Base-by-base conservation (phyloP, 176 grass and related monocot species). In the Calamus simplicifolius region DNA sequence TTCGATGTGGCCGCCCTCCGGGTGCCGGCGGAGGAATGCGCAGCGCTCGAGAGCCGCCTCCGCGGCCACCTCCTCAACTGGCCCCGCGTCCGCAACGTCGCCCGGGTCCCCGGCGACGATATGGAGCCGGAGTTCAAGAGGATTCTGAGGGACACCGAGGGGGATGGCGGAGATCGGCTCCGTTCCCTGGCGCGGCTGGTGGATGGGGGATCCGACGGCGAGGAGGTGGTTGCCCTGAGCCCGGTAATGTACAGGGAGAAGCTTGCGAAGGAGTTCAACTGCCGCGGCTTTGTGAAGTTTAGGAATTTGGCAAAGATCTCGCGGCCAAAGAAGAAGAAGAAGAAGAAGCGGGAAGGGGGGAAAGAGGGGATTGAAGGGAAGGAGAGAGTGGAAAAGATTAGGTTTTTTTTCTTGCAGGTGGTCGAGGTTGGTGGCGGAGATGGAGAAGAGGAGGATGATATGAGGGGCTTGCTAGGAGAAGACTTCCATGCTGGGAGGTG, bases 31-130 rank as follows among this genome's bases (percentile, higher is more conserved):
- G 80, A 70, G 23, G 72, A 85, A 27, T 96, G 91, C 69, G 79
- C 77, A 4, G 72, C 66, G 48, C 92, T 96, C 64, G 92, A 96
- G 83, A 30, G 71, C 68, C 83, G 85, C 61, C 80, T 90, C 52
- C 86, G 91, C 29, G 91, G 83, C 5, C 92, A 96, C 78, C 83
- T 96, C 52, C 92, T 96, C 69, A 90, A 96, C 67, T 96, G 86
- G 92, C 92, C 83, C 5, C 77, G 86, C 61, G 76, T 96, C 29
- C 86, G 78, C 48, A 90, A 96, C 64, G 31, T 90, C 38, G 83
- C 72, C 1, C 83, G 80, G 63, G 77, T 85, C 4, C 59, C 75
- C 16, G 64, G 79, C 18, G 92, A 90, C 79, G 80, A 96, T 25
- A 57, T 82, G 17, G 79, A 82, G 51, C 73, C 68, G 16, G 58